Conservation (phyloP, 257 asterid species). For the Przewalskia tangutica region DNA sequence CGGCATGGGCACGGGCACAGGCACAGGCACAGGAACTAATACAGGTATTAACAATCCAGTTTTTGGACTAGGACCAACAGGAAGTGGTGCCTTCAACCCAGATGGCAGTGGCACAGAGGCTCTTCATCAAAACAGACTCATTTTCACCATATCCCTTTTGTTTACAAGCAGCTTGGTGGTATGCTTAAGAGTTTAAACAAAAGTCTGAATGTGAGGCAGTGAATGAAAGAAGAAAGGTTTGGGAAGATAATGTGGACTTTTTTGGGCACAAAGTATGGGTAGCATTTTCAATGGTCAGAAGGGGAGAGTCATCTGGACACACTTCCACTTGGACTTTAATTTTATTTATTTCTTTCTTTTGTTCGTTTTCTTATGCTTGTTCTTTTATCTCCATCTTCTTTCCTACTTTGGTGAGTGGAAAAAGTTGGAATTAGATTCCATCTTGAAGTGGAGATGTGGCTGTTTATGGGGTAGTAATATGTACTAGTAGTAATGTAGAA, state of each 20-base stretch:
- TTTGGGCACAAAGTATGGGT: background rate
- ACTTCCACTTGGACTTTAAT: background rate
- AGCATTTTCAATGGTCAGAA: background rate
- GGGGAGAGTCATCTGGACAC: slow-evolving; percentile 10
- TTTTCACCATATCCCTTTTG: slow-evolving; percentile 4
- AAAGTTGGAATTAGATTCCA: slow-evolving; percentile 6
- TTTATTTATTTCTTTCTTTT: background rate
- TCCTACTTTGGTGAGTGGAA: background rate
- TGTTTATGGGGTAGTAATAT: slow-evolving; percentile 6
- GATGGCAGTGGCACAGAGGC: slow-evolving; percentile 5
- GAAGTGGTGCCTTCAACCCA: background rate
- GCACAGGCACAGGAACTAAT: background rate
- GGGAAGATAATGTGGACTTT: background rate
- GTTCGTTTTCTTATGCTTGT: background rate
- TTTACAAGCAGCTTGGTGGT: background rate
- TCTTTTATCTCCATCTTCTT: background rate
- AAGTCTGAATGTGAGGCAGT: background rate
- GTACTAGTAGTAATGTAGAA: background rate
- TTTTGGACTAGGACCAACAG: slow-evolving; percentile 15
- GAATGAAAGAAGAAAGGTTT: background rate
- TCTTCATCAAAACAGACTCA: background rate
- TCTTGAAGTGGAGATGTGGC: background rate
- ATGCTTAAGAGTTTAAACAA: background rate
- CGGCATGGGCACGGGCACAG: rapidly evolving
- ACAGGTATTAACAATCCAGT: slow-evolving; percentile 5